phyloP scores from a whole-genome alignment of 148 eudicot genomes.

The Persicaria maculosa region DNA sequence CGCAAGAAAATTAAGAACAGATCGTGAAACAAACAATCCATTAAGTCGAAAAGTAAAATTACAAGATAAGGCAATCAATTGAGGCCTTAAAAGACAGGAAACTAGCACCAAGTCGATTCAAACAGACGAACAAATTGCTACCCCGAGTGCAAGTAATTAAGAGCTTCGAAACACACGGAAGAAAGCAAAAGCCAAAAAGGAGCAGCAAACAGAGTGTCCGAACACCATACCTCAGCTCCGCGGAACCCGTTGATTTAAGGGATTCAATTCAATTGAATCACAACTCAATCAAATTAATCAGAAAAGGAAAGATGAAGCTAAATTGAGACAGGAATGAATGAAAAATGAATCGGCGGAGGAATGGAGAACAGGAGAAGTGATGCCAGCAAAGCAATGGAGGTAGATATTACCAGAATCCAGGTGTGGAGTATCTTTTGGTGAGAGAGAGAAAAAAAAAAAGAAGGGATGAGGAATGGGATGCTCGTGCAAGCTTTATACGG shows the following conservation, averaged over 20 bases:
- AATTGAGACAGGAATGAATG: not conserved
- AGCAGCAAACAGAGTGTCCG: not conserved
- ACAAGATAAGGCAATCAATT: not conserved
- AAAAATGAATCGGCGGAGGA: slow-evolving; percentile 13
- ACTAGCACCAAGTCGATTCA: not conserved
- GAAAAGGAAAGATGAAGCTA: not conserved
- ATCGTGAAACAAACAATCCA: not conserved
- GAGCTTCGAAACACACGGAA: not conserved
- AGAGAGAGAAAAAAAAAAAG: slow-evolving; percentile 6
- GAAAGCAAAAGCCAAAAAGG: not conserved
- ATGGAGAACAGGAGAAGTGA: slow-evolving; percentile 14
- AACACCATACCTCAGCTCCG: not conserved
- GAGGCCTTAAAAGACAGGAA: not conserved
- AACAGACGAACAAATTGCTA: not conserved
- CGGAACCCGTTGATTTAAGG: not conserved
- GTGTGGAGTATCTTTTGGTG: slow-evolving; percentile 16
- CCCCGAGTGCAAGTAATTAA: not conserved
- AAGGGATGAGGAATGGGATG: slow-evolving; percentile 12
- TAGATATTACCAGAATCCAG: slow-evolving; percentile 19
- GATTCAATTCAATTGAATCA: not conserved
- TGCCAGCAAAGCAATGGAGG: slow-evolving; percentile 8
- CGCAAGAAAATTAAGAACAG: not conserved
- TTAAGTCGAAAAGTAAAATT: not conserved
- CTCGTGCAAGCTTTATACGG: slow-evolving; percentile 37
- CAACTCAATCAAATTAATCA: not conserved